phyloP scores from a whole-genome alignment of 2,329 filamentous ascomycete species.

The Tympanopsis confertula region DNA sequence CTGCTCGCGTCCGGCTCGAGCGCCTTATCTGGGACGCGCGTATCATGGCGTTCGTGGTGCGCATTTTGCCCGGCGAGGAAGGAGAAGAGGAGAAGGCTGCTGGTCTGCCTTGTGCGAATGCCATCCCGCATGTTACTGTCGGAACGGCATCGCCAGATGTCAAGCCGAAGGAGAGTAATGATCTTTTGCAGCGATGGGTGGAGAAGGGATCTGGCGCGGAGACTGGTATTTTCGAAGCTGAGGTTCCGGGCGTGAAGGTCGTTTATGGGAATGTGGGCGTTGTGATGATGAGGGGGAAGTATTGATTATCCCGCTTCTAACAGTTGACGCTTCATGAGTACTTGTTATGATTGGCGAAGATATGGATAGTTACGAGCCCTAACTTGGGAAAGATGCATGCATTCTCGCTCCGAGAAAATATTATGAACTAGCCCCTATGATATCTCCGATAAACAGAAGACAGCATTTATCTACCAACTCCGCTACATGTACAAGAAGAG shows the following conservation, averaged over 20 bases:
- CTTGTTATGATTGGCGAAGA: no score
- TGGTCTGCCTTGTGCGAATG: constrained; percentile 65
- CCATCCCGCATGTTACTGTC: constrained; percentile 76
- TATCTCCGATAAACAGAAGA: no score
- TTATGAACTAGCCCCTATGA: no score
- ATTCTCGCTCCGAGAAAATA: no score
- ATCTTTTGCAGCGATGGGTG: constrained; percentile 67
- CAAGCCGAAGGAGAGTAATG: constrained; percentile 93
- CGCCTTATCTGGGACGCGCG: constrained; percentile 69
- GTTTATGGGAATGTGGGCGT: not conserved
- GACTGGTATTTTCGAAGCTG: constrained; percentile 29
- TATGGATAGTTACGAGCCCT: no score
- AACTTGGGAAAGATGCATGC: no score
- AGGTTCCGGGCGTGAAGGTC: not conserved
- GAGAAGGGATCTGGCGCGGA: constrained; percentile 32
- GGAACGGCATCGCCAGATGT: constrained; percentile 65
- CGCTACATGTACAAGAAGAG: no score
- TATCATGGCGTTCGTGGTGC: constrained; percentile 83
- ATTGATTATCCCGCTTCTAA: no score
- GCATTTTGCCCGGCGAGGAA: constrained; percentile 28
- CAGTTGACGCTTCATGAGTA: no score
- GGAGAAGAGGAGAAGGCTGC: not conserved
- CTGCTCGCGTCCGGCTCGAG: constrained; percentile 28
- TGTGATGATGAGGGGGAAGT: not conserved
- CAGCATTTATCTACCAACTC: no score